Conservation (phyloP, 1,284 basidiomycete genomes). For the Phylloporus sp. region DNA sequence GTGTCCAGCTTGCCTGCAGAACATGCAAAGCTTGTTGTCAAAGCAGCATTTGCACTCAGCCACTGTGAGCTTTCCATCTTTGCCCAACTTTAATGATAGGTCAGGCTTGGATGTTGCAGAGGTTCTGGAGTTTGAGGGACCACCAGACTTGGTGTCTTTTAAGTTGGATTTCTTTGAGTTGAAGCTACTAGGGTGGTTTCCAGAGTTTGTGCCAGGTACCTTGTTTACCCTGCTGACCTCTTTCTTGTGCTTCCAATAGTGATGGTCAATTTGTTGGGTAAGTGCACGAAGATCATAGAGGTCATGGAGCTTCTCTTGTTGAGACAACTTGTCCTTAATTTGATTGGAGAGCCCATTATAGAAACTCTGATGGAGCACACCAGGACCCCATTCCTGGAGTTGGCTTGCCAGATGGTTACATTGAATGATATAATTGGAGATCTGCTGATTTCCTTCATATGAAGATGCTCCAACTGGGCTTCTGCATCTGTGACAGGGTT, state of each 20-base stretch:
- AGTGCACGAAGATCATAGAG: not conserved
- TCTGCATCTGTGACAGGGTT: not conserved
- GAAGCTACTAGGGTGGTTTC: too few relatives aligned
- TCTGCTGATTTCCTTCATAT: not conserved
- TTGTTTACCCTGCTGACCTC: not conserved
- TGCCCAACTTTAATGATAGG: not conserved
- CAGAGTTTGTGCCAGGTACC: too few relatives aligned
- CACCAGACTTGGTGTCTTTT: not conserved
- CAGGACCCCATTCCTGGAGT: not conserved
- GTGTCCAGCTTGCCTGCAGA: not conserved
- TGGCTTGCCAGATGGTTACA: not conserved
- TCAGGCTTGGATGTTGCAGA: not conserved
- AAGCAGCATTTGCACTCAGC: not conserved
- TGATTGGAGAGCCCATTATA: not conserved
- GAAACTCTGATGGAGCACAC: not conserved
- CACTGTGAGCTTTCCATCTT: not conserved
- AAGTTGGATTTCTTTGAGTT: too few relatives aligned
- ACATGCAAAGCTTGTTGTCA: not conserved
- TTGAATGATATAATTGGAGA: not conserved
- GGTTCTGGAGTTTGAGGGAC: not conserved
- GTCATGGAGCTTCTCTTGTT: not conserved
- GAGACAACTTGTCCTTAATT: not conserved
- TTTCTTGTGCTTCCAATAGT: not conserved
- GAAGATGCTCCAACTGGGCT: not conserved
- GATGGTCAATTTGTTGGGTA: not conserved